Base-by-base conservation (phyloP, 2,329 filamentous ascomycete genomes). In the Penicillium janthinellum region DNA sequence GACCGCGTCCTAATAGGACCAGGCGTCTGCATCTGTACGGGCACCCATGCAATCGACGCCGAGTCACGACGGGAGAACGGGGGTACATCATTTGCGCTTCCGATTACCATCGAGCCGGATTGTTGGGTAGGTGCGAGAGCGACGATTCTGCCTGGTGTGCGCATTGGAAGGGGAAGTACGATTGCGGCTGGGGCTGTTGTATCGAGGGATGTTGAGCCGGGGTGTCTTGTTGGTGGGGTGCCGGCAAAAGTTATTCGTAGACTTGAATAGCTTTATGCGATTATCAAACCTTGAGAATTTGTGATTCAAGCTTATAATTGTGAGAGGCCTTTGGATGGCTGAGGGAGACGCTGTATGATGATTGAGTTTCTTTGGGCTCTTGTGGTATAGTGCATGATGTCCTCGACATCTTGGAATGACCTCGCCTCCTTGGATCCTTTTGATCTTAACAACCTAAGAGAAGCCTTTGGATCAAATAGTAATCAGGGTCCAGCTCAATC, bases 171-270 rank as follows among this genome's bases (percentile, higher is more conserved):
- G 15, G 56, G 49, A 2, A 38, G n/a, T 11, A 58, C 56, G 1
- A 48, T 58, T 14, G 56, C 38, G 6, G 56, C 56, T 28, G 56
- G 56, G 15, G 25, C 56, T 17, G 31, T 58, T 17, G 56, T 58
- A 15, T 39, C 49, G 34, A 37, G 31, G 12, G 49, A 51, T 28
- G 11, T 38, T 37, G 49, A 37, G 5, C 8, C 52, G n/a, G 52
- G 52, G n/a, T 54, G 52, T 45, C 25, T 54, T 14, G 52, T 28
- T 25, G 52, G 52, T 12, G 52, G 52, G 20, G 52, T 54, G n/a
- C 52, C 52, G 22, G 52, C 52, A 1, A 54, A 35, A 14, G 28
- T 54, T 10, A 34, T 54, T 28, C 52, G 52, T 2, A 35, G 28
- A 42, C 39, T 54, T 34, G 49, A 51, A 25, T 51, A 51, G 17